Evolutionary conservation across 2,329 filamentous ascomycete genomes (phyloP).

Genomic region (Nemania diffusa): DNA sequence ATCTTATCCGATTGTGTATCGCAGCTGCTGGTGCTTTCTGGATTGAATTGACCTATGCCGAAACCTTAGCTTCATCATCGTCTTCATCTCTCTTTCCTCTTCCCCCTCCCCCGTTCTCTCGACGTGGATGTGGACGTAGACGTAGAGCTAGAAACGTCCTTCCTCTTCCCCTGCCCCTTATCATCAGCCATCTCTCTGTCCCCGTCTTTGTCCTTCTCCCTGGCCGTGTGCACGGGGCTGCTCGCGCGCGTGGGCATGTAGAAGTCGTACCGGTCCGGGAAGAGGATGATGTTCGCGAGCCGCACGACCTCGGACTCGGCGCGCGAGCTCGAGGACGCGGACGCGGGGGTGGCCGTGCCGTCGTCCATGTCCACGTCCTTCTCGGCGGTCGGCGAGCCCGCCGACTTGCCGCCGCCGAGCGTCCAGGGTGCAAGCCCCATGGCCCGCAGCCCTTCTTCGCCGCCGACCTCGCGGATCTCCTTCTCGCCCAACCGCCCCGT

Average conservation of each 20-base stretch:
- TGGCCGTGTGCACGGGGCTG: slow-evolving; percentile 40
- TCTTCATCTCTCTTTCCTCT: neutral
- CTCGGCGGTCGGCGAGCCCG: slow-evolving; percentile 33
- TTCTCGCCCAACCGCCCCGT: slow-evolving; percentile 60
- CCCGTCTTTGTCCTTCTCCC: slow-evolving; percentile 1
- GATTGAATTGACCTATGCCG: neutral
- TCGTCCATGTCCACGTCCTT: slow-evolving; percentile 40
- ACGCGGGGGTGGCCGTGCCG: slow-evolving; percentile 22
- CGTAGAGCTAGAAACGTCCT: neutral
- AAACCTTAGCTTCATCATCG: neutral
- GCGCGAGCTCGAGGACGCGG: slow-evolving; percentile 47
- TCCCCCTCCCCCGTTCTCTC: neutral
- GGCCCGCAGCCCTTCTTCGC: slow-evolving; percentile 62
- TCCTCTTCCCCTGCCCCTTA: neutral
- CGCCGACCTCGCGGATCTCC: slow-evolving; percentile 63
- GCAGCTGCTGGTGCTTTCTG: neutral
- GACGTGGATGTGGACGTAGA: neutral
- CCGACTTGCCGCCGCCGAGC: slow-evolving; percentile 48
- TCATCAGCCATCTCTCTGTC: neutral
- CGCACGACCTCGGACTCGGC: slow-evolving; percentile 64
- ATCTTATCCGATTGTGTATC: neutral
- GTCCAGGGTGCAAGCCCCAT: slow-evolving; percentile 68
- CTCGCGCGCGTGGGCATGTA: slow-evolving; percentile 56
- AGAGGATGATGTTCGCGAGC: slow-evolving; percentile 67
- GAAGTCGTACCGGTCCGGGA: slow-evolving; percentile 63